A percentile compares a stretch with the other conserved stretches of the same genome.
These are phyloP conservation scores for Backusella macrospora DNA, from an alignment of 192 early-diverging fungal genomes.

Conservation along the genomic window DNA sequence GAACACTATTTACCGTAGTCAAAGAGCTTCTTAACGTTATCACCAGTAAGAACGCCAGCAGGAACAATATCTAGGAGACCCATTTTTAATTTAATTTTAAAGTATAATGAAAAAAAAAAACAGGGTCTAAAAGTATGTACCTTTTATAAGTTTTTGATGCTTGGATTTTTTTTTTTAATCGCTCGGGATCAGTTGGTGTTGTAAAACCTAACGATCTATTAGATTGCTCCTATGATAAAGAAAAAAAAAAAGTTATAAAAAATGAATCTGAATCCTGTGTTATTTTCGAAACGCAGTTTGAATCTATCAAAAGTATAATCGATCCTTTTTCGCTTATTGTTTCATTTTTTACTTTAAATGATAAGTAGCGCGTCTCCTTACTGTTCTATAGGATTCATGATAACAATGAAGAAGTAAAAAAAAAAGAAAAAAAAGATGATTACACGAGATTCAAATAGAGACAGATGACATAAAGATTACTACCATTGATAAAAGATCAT, in stretches of 20 bases:
- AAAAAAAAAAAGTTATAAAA: background rate
- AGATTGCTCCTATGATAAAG: constrained; percentile 10
- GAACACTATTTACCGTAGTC: constrained; percentile 58
- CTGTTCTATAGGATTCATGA: no score
- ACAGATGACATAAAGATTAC: constrained; percentile 8
- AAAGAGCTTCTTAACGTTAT: constrained; percentile 85
- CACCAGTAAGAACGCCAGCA: constrained; percentile 91
- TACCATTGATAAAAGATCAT: constrained; percentile 17
- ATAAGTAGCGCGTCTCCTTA: background rate
- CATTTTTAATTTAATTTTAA: constrained; percentile 58
- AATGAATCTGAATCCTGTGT: constrained; percentile 16
- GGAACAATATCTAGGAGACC: constrained; percentile 84
- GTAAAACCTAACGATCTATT: constrained; percentile 17
- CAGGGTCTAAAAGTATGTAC: background rate
- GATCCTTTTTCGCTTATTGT: background rate
- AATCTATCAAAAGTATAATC: background rate
- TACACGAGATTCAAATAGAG: constrained; percentile 9
- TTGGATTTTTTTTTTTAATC: constrained; percentile 5
- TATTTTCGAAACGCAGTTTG: constrained; percentile 18
- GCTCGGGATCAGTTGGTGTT: constrained; percentile 1
- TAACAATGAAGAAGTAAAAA: no score
- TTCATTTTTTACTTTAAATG: background rate
- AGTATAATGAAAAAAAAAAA: constrained; percentile 9
- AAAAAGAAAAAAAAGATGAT: background rate
- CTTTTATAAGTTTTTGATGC: background rate